Percentiles rank a stretch among this genome's conserved stretches.
Conservation (phyloP, 2,329 filamentous ascomycete genomes). For the Diplodia sapinea region DNA sequence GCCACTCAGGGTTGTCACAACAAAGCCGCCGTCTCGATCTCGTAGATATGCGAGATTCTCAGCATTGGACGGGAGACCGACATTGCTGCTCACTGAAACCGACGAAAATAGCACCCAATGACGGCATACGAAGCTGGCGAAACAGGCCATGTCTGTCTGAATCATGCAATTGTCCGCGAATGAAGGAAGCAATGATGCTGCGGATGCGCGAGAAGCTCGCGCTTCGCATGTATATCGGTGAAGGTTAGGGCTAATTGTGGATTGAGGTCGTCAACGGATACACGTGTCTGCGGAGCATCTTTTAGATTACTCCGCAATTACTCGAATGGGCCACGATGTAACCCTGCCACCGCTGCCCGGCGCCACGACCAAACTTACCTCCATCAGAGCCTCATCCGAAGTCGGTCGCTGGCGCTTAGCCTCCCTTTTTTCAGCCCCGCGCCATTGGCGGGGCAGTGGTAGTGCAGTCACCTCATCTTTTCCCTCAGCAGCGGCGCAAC, state of each 20-base stretch:
- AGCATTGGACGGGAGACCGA: constrained; percentile 20
- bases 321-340: constrained; percentile 28
- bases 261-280: constrained; percentile 30
- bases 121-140: constrained; percentile 8
- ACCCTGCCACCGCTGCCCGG: constrained; percentile 22
- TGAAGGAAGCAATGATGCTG: constrained; percentile 14
- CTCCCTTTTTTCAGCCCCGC: constrained; percentile 25
- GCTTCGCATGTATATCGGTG: constrained; percentile 27
- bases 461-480: constrained; percentile 29
- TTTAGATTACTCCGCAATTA: constrained; percentile 22
- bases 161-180: constrained; percentile 26
- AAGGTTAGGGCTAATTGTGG: constrained; percentile 25
- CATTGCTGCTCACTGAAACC: constrained; percentile 25
- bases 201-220: constrained; percentile 16
- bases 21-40: constrained; percentile 15
- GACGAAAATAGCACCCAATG: constrained; percentile 27
- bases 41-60: background rate
- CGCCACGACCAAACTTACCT: constrained; percentile 27
- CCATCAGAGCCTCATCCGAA: constrained; percentile 26
- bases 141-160: constrained; percentile 20
- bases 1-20: constrained; percentile 5
- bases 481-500: constrained; percentile 65
- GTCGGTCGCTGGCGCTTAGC: constrained; percentile 20
- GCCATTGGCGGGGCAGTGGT: constrained; percentile 14
- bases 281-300: constrained; percentile 31